Base-by-base conservation (phyloP, 2,329 filamentous ascomycete genomes). In the Elsinoe ampelina region DNA sequence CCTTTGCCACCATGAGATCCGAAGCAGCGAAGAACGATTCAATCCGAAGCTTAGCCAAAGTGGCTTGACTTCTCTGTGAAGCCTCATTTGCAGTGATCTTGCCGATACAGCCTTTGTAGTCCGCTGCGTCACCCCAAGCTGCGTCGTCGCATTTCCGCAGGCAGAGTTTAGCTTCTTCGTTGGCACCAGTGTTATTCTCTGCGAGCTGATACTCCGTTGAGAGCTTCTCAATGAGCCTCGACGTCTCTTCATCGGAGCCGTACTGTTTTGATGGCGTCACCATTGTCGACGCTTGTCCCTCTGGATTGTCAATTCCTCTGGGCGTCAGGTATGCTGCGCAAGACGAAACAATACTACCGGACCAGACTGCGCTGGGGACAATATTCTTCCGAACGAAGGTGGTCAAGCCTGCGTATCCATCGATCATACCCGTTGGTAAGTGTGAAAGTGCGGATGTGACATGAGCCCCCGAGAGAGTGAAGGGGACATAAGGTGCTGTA, bases 401-500 rank as follows among this genome's bases (percentile, higher is more conserved):
- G 8, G 60, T 63, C 3, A 74, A 13, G 10, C 58, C 55, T 48
- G 66, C 62, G 63, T 66, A 72, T 11, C 62, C 58, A 41, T 69
- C 65, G 5, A 75, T 51, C 6, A 69, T 39, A 1, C 54, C 50
- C 2, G 54, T 52, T 1, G 70, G 70, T 2, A 71, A 57, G 41
- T 64, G 64, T 2, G 65, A 57, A 7, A 62, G 62, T 4, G 65
- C 41, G 4, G 43, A 63, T 55, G 59, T 57, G 7, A 70, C 57
- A 0, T 64, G 66, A 2, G 67, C 65, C 10, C 63, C 64, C 0
- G 72, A 74, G 54, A 70, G 63, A 1, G 66, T 62, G 47, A 68
- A 67, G 54, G 73, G 69, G 2, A 77, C 73, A 68, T 70, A 78
- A 0, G 73, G 73, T 2, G 70, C 72, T 70, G 67, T 1, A 2